phyloP scores from a whole-genome alignment of 1,284 basidiomycete species.

The Puccinia brachypodii region DNA sequence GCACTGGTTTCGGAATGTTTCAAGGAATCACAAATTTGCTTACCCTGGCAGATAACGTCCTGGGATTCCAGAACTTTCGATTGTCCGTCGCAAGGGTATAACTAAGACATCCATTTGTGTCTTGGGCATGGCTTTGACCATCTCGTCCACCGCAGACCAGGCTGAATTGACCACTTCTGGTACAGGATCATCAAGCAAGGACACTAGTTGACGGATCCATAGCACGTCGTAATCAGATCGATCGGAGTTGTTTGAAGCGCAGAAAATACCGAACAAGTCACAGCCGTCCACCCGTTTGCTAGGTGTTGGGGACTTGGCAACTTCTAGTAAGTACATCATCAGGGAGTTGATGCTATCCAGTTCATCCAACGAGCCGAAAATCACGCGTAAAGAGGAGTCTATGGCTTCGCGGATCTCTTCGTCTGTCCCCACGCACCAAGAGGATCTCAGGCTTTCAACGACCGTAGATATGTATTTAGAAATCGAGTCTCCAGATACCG shows the following conservation, averaged over 20 bases:
- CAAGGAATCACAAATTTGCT: not conserved
- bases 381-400: constrained; percentile 70
- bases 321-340: constrained; percentile 80
- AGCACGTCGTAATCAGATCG: constrained; percentile 75
- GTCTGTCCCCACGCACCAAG: constrained; percentile 64
- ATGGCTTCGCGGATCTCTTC: constrained; percentile 73
- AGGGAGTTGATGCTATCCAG: constrained; percentile 80
- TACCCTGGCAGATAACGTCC: constrained; percentile 67
- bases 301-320: constrained; percentile 75
- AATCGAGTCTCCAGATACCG: constrained; percentile 92
- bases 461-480: constrained; percentile 73
- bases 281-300: constrained; percentile 74
- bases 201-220: constrained; percentile 90
- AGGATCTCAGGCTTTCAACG: constrained; percentile 70
- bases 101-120: constrained; percentile 87
- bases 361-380: constrained; percentile 76
- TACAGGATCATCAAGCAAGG: constrained; percentile 77
- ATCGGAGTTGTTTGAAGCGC: constrained; percentile 65
- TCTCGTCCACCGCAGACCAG: constrained; percentile 78
- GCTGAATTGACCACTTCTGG: constrained; percentile 76
- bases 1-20: not conserved
- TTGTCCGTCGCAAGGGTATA: constrained; percentile 79
- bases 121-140: constrained; percentile 88
- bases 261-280: constrained; percentile 75
- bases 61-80: constrained; percentile 79